phyloP scores from a whole-genome alignment of 768 basidiomycete genomes.

The Leccinum ochraceum region DNA sequence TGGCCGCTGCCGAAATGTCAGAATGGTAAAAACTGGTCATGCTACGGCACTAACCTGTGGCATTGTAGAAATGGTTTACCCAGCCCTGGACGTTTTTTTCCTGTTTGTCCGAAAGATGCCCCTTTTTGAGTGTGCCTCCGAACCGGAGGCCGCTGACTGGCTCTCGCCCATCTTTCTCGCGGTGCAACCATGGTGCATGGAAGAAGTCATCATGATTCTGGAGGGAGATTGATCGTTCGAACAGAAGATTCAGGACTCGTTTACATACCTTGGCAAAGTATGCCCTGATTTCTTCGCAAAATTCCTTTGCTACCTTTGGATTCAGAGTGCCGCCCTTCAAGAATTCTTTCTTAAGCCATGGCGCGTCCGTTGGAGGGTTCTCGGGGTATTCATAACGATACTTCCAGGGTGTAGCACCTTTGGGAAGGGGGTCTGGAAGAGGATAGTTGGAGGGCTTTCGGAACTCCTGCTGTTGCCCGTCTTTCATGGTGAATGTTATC shows the following conservation, averaged over 20 bases:
- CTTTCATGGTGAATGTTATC: not conserved
- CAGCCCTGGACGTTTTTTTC: not conserved
- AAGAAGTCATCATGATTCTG: not conserved
- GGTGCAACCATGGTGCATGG: constrained; percentile 7
- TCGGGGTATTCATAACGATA: not conserved
- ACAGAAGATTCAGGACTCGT: not conserved
- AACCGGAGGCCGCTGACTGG: not conserved
- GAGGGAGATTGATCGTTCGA: not conserved
- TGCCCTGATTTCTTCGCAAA: not conserved
- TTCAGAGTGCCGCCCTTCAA: not conserved
- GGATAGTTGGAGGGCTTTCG: not conserved
- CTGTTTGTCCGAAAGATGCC: not conserved
- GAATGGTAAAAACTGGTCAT: not conserved
- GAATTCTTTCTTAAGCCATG: not conserved
- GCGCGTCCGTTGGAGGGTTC: accelerated
- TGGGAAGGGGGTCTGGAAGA: not conserved
- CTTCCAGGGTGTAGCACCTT: not conserved
- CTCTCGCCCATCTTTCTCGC: not conserved
- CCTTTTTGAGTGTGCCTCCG: not conserved
- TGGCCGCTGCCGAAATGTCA: not conserved
- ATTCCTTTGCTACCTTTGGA: not conserved
- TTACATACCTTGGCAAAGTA: not conserved
- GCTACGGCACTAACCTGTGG: not conserved
- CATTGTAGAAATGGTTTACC: constrained; percentile 4
- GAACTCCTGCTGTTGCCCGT: not conserved